Evolutionary conservation across 768 basidiomycete species (phyloP), one percentile per base, ranked within the genome.

Genomic region (Panus rudis): DNA sequence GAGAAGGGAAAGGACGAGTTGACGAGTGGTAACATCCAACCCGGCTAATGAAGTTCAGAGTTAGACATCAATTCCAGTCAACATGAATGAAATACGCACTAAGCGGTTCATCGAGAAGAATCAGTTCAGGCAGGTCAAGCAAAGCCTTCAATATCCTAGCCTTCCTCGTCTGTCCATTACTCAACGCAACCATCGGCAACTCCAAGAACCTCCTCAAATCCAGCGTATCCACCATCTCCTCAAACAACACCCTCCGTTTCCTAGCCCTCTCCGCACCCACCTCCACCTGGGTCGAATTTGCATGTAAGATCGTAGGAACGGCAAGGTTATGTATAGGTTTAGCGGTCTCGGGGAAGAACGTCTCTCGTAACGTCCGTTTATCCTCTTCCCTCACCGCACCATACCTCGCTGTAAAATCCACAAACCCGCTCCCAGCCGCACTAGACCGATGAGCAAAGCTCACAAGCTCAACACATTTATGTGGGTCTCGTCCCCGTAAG

Each of bases 331-430:
- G 55, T 19, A 53, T n/a, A 1, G 55, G 57, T 8, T 43, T 46
- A 33, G 57, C 57, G 8, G 48, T 53, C 47, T 79, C 73, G 2
- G 75, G 71, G 48, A 79, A 73, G 66, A 92, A 73, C 45, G 73
- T 80, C 53, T 92, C 70, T 6, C 81, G 69, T 19, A 93, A 71
- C 0, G 92, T 90, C 41, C 80, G 60, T 22, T 75, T 73, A 56
- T 94, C 93, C 55, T 84, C 88, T 14, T 94, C 92, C 14, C 85
- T 70, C 28, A 92, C 75, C 0, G 88, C 84, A 17, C 89, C 91
- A 58, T 97, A 98, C 3, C 92, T 79, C 3, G 92, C 91, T 0
- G 91, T 86, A 56, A 85, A 96, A 63, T 98, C 93, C 47, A 86
- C 85, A 65, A 98, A 98, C 10, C 75, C 86, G 6, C 83, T 81